Evolutionary conservation across 2,329 filamentous ascomycete species (phyloP).

Genomic region (Byssothecium circinans): DNA sequence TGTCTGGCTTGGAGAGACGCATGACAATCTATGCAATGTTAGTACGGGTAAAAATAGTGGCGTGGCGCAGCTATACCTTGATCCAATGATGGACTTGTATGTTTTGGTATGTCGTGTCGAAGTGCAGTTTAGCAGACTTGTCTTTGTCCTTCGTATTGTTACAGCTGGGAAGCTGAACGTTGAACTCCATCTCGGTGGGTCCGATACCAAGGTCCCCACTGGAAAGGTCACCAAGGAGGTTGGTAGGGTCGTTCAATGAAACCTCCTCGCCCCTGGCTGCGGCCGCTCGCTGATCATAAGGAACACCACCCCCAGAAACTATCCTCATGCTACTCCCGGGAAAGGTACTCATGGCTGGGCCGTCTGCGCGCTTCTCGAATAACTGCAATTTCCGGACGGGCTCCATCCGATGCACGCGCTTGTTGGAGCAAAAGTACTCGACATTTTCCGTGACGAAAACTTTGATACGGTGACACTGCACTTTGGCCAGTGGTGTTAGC

Average conservation of each 20-base stretch:
- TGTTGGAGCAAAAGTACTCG: conserved; percentile 87
- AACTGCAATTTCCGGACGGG: conserved; percentile 81
- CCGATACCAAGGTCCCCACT: conserved; percentile 72
- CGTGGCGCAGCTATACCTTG: conserved; percentile 63
- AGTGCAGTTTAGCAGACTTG: conserved; percentile 68
- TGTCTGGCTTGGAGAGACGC: conserved; percentile 82
- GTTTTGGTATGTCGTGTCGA: conserved; percentile 90
- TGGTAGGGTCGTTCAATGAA: conserved; percentile 59
- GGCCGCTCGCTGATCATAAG: conserved; percentile 61
- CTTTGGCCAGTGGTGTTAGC: conserved; percentile 87
- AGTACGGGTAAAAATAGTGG: conserved; percentile 1
- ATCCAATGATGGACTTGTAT: conserved; percentile 97
- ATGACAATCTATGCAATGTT: conserved; percentile 71
- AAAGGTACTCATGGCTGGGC: conserved; percentile 71
- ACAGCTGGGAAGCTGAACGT: conserved; percentile 87
- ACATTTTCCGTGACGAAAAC: conserved; percentile 88
- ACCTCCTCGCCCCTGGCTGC: conserved; percentile 60
- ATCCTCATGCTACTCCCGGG: conserved; percentile 75
- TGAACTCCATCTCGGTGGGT: conserved; percentile 92
- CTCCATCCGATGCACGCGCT: conserved; percentile 81
- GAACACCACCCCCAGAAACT: conserved; percentile 77
- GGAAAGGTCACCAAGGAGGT: conserved; percentile 78
- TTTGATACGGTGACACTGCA: conserved; percentile 89
- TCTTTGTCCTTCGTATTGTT: conserved; percentile 77
- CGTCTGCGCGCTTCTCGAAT: conserved; percentile 85